Percentiles rank a stretch among this genome's conserved stretches.
Conservation (phyloP, 2,329 filamentous ascomycete species). For the Cladosporium halotolerans region DNA sequence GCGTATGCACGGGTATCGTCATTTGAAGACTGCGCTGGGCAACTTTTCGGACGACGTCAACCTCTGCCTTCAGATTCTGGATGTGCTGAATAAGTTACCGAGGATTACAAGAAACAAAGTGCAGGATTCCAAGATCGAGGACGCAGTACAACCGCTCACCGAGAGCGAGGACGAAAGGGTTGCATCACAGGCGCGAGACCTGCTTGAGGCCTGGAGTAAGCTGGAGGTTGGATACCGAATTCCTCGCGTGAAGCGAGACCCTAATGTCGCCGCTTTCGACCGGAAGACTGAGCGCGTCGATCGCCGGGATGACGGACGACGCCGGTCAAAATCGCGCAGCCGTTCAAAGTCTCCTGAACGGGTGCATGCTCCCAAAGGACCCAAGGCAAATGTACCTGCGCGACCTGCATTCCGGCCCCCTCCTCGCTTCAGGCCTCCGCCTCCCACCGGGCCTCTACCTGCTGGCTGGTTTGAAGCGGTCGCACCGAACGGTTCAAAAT, state of each 20-base stretch:
- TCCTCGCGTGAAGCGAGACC: constrained; percentile 78
- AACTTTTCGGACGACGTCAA: constrained; percentile 87
- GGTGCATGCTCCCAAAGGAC: constrained; percentile 46
- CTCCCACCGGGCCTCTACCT: constrained; percentile 54
- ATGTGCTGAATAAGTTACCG: constrained; percentile 82
- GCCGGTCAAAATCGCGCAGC: constrained; percentile 42
- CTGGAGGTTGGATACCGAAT: constrained; percentile 90
- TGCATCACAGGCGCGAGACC: constrained; percentile 59
- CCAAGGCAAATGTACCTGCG: constrained; percentile 49
- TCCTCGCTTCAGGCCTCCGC: constrained; percentile 39
- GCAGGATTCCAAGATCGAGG: constrained; percentile 88
- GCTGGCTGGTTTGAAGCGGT: constrained; percentile 79
- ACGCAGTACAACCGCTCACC: constrained; percentile 62
- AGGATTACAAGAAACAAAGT: constrained; percentile 96
- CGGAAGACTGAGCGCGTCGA: constrained; percentile 60
- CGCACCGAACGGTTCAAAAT: constrained; percentile 63
- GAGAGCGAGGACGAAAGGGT: constrained; percentile 64
- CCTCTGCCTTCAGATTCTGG: constrained; percentile 79
- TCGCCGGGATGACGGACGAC: constrained; percentile 47
- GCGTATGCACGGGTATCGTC: constrained; percentile 95
- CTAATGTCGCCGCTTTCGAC: constrained; percentile 45
- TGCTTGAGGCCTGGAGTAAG: constrained; percentile 82
- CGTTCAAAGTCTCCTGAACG: constrained; percentile 43
- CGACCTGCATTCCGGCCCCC: constrained; percentile 49
- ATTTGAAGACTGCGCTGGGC: constrained; percentile 78